These are phyloP conservation scores for Beauveria bassiana DNA, from an alignment of 2,329 filamentous ascomycete species.

Conservation along the genomic window DNA sequence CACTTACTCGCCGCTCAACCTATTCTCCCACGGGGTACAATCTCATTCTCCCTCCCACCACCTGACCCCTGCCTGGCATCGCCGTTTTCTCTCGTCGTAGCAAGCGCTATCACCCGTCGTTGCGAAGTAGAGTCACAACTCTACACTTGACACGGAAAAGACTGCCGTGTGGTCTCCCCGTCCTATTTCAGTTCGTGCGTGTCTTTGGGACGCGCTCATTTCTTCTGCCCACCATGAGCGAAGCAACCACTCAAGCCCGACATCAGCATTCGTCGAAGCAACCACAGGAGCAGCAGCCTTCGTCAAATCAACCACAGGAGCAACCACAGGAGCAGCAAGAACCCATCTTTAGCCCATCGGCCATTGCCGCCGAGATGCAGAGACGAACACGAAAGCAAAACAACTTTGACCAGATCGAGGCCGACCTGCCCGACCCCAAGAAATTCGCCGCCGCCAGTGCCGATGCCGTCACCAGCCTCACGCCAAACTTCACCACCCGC, in stretches of 20 bases:
- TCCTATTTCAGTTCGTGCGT: background rate
- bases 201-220: background rate
- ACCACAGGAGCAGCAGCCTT: background rate
- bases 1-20: background rate
- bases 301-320: background rate
- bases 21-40: background rate
- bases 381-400: conserved; percentile 25
- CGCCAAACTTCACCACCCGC: conserved; percentile 18
- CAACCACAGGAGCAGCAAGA: background rate
- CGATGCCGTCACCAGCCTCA: background rate
- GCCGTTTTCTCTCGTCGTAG: background rate
- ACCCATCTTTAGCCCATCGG: conserved; percentile 1
- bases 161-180: background rate
- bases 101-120: background rate
- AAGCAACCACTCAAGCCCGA: background rate
- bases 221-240: background rate
- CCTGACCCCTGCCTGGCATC: conserved; percentile 8
- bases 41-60: background rate
- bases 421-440: conserved; percentile 32
- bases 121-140: background rate
- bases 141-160: background rate
- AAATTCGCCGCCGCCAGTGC: conserved; percentile 20
- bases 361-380: conserved; percentile 17
- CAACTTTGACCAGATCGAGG: conserved; percentile 35
- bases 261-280: background rate